phyloP scores from a whole-genome alignment of 805 yeast genomes.

The Wickerhamiella alocasiicola region DNA sequence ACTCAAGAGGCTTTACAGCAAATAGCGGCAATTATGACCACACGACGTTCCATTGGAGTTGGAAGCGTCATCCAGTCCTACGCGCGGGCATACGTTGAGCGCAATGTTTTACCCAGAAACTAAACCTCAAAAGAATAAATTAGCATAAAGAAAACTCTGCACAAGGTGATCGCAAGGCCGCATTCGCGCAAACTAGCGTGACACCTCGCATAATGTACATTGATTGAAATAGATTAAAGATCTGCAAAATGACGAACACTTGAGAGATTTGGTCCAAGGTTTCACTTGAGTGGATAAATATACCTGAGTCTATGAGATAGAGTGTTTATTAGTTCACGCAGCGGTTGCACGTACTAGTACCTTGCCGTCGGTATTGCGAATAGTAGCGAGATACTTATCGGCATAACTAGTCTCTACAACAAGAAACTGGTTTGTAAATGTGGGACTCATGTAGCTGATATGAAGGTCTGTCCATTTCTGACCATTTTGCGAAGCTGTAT shows the following conservation, averaged over 20 bases:
- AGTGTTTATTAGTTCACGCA: conserved; percentile 9
- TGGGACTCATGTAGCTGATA: conserved; percentile 50
- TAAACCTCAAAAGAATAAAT: conserved; percentile 1
- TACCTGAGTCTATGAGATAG: too few relatives aligned
- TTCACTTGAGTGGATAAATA: too few relatives aligned
- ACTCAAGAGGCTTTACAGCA: conserved; percentile 41
- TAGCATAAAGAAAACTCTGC: neutral
- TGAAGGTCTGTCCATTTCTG: conserved; percentile 22
- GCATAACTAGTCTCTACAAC: conserved; percentile 39
- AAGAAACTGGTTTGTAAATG: conserved; percentile 66
- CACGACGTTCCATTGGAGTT: conserved; percentile 61
- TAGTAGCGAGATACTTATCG: conserved; percentile 37
- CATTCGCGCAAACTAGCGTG: too few relatives aligned
- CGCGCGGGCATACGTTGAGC: conserved; percentile 29
- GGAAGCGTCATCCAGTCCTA: conserved; percentile 65
- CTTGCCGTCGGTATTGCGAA: conserved; percentile 42
- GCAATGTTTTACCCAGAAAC: conserved; percentile 18
- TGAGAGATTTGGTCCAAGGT: too few relatives aligned
- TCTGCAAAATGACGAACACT: too few relatives aligned
- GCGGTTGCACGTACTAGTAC: conserved; percentile 37
- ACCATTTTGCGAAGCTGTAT: conserved; percentile 33
- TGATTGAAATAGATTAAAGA: too few relatives aligned
- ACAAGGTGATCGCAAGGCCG: too few relatives aligned
- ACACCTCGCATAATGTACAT: too few relatives aligned
- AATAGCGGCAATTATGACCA: conserved; percentile 27